Conservation (phyloP, 768 basidiomycete genomes). For the Aureoboletus auriporus region DNA sequence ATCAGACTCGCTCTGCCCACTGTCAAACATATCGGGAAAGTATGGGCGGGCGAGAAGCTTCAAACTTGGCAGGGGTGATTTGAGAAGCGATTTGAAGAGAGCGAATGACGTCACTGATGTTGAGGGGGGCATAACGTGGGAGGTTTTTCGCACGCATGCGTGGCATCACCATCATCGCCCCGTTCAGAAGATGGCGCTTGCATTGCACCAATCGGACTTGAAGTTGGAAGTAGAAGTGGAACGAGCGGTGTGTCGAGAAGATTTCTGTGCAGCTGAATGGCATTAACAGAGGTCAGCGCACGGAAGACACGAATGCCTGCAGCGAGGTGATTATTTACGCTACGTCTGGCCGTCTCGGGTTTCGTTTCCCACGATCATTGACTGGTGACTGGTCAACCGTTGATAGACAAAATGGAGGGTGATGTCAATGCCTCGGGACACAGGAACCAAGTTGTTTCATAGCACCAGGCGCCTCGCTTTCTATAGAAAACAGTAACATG, state of each 20-base stretch:
- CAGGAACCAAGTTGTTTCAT: too few relatives aligned
- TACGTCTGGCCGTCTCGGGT: too few relatives aligned
- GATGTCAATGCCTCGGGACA: too few relatives aligned
- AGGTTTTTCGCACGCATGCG: constrained; percentile 59
- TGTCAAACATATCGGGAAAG: constrained; percentile 25
- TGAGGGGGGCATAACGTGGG: constrained; percentile 16
- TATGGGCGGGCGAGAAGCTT: constrained; percentile 22
- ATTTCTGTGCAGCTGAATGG: constrained; percentile 67
- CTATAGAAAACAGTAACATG: too few relatives aligned
- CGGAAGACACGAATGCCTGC: too few relatives aligned
- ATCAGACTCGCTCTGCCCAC: constrained; percentile 16
- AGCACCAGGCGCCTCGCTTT: too few relatives aligned
- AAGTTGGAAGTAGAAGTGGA: constrained; percentile 27
- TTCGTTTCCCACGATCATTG: too few relatives aligned
- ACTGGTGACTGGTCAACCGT: too few relatives aligned
- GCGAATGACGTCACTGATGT: not conserved
- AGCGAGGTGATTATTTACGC: too few relatives aligned
- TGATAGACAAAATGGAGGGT: too few relatives aligned
- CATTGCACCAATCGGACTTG: constrained; percentile 24
- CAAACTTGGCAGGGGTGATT: constrained; percentile 24
- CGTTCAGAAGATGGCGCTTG: constrained; percentile 41
- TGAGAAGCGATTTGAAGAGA: constrained; percentile 20
- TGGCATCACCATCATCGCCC: constrained; percentile 63
- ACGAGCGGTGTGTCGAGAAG: constrained; percentile 42
- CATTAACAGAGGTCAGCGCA: constrained; percentile 58